These are phyloP conservation scores for Albugo candida DNA, from an alignment of 352 stramenopile species.

Conservation along the genomic window DNA sequence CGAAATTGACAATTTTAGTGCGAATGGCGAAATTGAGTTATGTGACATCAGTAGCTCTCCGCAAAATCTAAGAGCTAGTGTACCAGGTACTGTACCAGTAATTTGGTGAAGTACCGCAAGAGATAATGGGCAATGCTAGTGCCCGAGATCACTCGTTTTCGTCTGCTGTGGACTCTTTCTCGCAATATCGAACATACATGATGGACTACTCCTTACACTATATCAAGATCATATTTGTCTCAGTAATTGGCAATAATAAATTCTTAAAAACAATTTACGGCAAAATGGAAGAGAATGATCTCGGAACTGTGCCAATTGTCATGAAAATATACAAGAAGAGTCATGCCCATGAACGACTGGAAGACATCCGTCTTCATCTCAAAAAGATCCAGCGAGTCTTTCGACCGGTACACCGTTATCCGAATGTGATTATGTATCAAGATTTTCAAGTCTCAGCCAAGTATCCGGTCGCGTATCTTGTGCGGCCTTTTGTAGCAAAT, in stretches of 20 bases:
- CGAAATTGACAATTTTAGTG: too few relatives aligned
- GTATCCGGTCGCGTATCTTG: conserved; percentile 80
- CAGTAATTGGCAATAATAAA: conserved; percentile 71
- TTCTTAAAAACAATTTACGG: conserved; percentile 81
- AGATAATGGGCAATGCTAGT: conserved; percentile 58
- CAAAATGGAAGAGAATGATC: conserved; percentile 63
- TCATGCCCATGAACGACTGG: conserved; percentile 45
- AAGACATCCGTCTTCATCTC: conserved; percentile 28
- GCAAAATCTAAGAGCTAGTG: too few relatives aligned
- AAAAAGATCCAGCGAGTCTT: conserved; percentile 29
- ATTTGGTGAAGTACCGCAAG: too few relatives aligned
- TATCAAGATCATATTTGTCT: conserved; percentile 76
- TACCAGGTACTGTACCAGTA: too few relatives aligned
- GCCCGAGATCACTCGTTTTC: conserved; percentile 44
- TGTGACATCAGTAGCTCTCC: too few relatives aligned
- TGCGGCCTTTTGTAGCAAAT: conserved; percentile 91
- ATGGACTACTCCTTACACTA: conserved; percentile 70
- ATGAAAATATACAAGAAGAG: conserved; percentile 83
- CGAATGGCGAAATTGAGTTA: too few relatives aligned
- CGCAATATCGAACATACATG: conserved; percentile 72
- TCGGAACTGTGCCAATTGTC: conserved; percentile 12
- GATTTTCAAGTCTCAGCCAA: conserved; percentile 60
- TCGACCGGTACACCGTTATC: conserved; percentile 33
- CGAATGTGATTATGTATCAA: conserved; percentile 69
- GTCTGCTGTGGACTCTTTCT: conserved; percentile 59